A percentile compares a stretch with the other conserved stretches of the same genome.
Conservation (phyloP, 345 rosid genomes). For the Reutealis trisperma region DNA sequence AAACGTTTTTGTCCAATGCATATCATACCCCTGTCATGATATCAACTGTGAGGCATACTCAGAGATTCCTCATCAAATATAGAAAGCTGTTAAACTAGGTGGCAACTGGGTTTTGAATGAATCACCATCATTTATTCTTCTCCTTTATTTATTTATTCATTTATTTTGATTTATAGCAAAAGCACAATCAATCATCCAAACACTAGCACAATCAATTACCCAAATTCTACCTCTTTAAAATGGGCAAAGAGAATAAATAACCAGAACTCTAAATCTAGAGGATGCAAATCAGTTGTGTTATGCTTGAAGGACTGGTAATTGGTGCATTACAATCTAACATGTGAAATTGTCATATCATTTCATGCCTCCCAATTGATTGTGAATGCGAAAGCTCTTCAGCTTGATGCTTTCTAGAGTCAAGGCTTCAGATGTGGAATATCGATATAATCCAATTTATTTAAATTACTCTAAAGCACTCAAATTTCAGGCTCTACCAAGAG, state of each 20-base stretch:
- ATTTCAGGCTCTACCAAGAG: background rate
- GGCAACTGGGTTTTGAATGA: background rate
- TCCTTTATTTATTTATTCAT: background rate
- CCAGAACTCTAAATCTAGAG: background rate
- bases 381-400: background rate
- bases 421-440: background rate
- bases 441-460: background rate
- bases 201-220: background rate
- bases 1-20: constrained; percentile 84
- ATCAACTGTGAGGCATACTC: constrained; percentile 18
- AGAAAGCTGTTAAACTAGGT: background rate
- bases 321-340: background rate
- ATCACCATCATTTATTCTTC: background rate
- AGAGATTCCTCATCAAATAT: background rate
- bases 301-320: background rate
- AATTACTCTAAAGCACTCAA: background rate
- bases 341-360: background rate
- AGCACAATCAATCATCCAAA: background rate
- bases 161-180: background rate
- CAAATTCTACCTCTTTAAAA: background rate
- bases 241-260: background rate
- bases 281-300: constrained; percentile 1
- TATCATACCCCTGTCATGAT: constrained; percentile 78
- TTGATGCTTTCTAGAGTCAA: background rate
- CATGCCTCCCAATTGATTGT: background rate